Evolutionary conservation across 2,329 filamentous ascomycete species (phyloP).

Genomic region (Curvularia lunata): DNA sequence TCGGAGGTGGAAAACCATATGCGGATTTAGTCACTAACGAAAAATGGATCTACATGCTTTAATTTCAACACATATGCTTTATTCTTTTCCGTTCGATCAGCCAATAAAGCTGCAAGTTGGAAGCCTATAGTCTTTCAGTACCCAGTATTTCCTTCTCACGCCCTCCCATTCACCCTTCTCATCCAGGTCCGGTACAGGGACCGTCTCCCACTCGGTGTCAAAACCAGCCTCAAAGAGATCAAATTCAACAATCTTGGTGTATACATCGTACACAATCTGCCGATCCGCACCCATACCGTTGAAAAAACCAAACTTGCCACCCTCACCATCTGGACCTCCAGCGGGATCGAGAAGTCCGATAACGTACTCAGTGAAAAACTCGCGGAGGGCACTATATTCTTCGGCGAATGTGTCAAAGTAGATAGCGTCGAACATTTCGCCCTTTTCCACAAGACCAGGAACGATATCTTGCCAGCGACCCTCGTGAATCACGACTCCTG

Average conservation of each 20-base stretch:
- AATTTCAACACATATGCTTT: neutral
- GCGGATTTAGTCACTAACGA: neutral
- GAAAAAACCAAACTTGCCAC: constrained; percentile 67
- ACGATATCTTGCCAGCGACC: constrained; percentile 59
- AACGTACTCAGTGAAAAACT: constrained; percentile 88
- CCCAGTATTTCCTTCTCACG: constrained; percentile 89
- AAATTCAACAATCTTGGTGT: constrained; percentile 86
- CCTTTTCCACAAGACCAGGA: constrained; percentile 53
- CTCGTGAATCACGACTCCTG: constrained; percentile 57
- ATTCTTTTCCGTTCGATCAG: constrained; percentile 46
- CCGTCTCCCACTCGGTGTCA: constrained; percentile 84
- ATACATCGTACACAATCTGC: constrained; percentile 94
- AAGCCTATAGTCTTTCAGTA: constrained; percentile 76
- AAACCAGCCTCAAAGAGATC: constrained; percentile 88
- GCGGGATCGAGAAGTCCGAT: constrained; percentile 74
- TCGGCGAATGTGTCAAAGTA: constrained; percentile 99
- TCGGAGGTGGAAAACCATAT: neutral
- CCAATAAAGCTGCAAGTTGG: constrained; percentile 77
- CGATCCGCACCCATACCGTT: constrained; percentile 88
- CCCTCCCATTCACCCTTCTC: constrained; percentile 83
- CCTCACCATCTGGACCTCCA: constrained; percentile 49
- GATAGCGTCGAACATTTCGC: constrained; percentile 60
- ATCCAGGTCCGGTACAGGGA: constrained; percentile 74
- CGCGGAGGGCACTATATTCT: constrained; percentile 81
- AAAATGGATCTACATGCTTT: neutral